Evolutionary conservation across 2,329 filamentous ascomycete genomes (phyloP), one percentile per base, ranked within the genome.

Genomic region (Venturia aucupariae): DNA sequence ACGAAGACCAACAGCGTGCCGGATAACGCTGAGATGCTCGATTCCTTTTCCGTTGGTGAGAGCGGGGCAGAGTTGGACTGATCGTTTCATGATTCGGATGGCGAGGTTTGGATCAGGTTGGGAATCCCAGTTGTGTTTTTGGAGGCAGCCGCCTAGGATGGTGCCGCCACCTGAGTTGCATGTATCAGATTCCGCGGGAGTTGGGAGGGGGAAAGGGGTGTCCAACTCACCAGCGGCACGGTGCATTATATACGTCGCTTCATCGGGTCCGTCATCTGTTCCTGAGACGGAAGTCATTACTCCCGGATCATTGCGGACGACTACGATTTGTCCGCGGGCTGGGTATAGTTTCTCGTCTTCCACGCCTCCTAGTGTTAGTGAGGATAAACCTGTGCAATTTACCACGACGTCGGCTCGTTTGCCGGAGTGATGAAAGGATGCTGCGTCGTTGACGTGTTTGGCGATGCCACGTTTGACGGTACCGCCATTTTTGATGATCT

Each of bases 1-100:
- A 66, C 92, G 81, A 70, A 96, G 72, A 0, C 92, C 92, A 17
- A 96, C 92, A 4, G 86, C 89, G 72, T 96, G 92, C n/a, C 91
- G 81, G 62, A 96, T 81, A 24, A 96, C 80, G 72, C 87, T 86
- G 67, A 96, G 74, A 27, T 82, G 87, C 72, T 90, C 84, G 35
- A 92, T 83, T 0, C 90, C 88, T 74, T 86, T 81, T 3, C 88
- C 84, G 66, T 77, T 78, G 1, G 84, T 84, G 67, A 93, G 78
- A 64, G 81, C 78, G 0, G 90, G 90, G 70, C 85, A 84, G 35
- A 85, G 74, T 38, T 84, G 82, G 5, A 90, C 80, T 30, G 82
- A 81, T 19, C 92, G 84, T 75, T 87, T 86, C 90, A 96, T 93
- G 73, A 96, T 95, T 15, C 92, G 83, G 63, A 82, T 77, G 0